Conservation (phyloP, 345 rosid genomes). For the Limnanthes douglasii region DNA sequence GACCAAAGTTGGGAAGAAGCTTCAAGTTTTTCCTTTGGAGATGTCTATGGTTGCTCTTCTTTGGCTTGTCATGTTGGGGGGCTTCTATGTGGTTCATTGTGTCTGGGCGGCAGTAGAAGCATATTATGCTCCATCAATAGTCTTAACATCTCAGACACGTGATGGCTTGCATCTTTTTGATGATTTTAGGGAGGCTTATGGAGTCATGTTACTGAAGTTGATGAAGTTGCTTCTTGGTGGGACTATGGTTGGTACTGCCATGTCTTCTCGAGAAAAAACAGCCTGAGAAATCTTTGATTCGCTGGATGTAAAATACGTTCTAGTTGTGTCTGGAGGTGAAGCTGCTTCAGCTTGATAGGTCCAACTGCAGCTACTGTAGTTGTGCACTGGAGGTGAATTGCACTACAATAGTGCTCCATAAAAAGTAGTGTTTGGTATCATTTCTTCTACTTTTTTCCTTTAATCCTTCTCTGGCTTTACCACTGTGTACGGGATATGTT, state of each 20-base stretch:
- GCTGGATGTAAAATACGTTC: constrained; percentile 95
- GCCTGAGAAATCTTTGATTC: constrained; percentile 98
- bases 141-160: constrained; percentile 57
- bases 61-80: constrained; percentile 76
- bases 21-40: constrained; percentile 76
- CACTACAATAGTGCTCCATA: too few species aligned
- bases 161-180: constrained; percentile 93
- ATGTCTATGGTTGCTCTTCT: constrained; percentile 66
- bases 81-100: constrained; percentile 98
- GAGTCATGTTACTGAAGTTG: constrained; percentile 96
- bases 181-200: constrained; percentile 97
- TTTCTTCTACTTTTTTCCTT: too few species aligned
- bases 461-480: too few species aligned
- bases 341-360: too few species aligned
- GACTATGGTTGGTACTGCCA: constrained; percentile 98
- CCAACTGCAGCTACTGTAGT: too few species aligned
- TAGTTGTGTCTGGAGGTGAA: constrained; percentile 95
- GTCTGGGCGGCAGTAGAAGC: constrained; percentile 99
- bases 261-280: constrained; percentile 98
- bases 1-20: constrained; percentile 44
- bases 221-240: constrained; percentile 99
- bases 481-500: too few species aligned
- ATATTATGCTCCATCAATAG: constrained; percentile 97
- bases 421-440: too few species aligned
- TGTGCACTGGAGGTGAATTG: too few species aligned